phyloP scores from a whole-genome alignment of 495 filamentous ascomycete species.

The Trichodelitschia bisporula region DNA sequence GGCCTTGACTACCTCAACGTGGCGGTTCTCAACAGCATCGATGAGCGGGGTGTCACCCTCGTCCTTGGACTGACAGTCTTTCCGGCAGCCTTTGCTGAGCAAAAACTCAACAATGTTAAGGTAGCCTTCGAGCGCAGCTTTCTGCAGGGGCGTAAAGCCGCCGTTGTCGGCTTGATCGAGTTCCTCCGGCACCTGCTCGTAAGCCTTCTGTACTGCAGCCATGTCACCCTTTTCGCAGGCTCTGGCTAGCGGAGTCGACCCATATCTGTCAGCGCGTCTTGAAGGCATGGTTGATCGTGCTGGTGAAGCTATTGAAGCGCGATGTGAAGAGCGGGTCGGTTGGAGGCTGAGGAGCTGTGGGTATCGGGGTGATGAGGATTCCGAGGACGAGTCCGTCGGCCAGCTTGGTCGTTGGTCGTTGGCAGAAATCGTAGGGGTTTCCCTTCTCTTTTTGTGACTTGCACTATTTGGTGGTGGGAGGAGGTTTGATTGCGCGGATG shows the following conservation, averaged over 20 bases:
- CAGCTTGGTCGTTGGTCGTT: too few species aligned
- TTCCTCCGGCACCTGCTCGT: constrained; percentile 59
- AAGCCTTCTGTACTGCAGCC: constrained; percentile 38
- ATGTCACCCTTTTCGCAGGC: constrained; percentile 58
- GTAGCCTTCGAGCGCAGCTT: constrained; percentile 63
- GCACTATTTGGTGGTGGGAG: too few species aligned
- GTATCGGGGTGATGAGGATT: too few species aligned
- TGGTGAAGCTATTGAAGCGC: constrained; percentile 9
- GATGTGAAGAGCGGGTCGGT: too few species aligned
- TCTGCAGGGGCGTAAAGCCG: constrained; percentile 80
- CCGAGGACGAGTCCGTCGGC: too few species aligned
- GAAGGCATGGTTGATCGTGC: constrained; percentile 8
- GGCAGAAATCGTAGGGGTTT: too few species aligned
- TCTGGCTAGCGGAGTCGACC: constrained; percentile 60
- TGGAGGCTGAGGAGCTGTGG: too few species aligned
- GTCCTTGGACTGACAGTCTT: constrained; percentile 44
- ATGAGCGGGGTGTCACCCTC: constrained; percentile 85
- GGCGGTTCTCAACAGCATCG: constrained; percentile 86
- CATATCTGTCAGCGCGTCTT: constrained; percentile 63
- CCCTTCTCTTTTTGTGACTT: too few species aligned
- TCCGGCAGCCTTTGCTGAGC: constrained; percentile 55
- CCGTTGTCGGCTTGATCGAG: constrained; percentile 79
- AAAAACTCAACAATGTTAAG: constrained; percentile 61
- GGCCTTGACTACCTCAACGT: constrained; percentile 71
- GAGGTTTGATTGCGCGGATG: constrained; percentile 8